phyloP scores from a whole-genome alignment of 345 rosid genomes.

The Citrus cavaleriei region DNA sequence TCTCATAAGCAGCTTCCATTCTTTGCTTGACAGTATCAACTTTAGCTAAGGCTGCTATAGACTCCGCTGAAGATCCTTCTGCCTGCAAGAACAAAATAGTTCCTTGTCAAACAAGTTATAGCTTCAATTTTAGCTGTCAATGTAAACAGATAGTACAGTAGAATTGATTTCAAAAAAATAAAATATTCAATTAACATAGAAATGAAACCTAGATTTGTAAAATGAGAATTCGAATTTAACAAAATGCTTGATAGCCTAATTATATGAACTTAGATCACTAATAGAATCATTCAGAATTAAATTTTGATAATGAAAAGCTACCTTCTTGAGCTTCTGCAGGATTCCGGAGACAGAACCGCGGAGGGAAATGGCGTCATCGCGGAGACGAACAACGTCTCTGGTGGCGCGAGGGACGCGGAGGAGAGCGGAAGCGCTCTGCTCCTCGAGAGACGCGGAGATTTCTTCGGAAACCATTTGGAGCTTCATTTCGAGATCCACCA shows the following conservation, averaged over 20 bases:
- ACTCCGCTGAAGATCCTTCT: conserved; percentile 92
- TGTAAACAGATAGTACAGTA: neutral
- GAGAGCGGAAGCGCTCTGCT: conserved; percentile 80
- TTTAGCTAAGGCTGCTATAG: conserved; percentile 87
- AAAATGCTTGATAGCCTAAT: neutral
- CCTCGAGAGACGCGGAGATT: conserved; percentile 94
- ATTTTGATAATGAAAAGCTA: neutral
- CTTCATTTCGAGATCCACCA: conserved; percentile 98
- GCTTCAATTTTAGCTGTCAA: neutral
- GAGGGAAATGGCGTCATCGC: conserved; percentile 86
- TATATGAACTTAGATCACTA: neutral
- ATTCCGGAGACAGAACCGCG: conserved; percentile 77
- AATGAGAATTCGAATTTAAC: neutral
- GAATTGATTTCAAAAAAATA: neutral
- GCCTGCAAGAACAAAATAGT: conserved; percentile 43
- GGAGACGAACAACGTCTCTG: conserved; percentile 88
- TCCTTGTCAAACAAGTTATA: conserved; percentile 6
- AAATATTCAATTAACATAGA: neutral
- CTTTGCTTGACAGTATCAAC: conserved; percentile 96
- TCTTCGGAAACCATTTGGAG: conserved; percentile 97
- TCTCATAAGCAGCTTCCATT: conserved; percentile 94
- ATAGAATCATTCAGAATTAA: neutral
- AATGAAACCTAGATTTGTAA: neutral
- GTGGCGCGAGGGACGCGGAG: conserved; percentile 96
- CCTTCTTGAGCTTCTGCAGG: conserved; percentile 92